A percentile compares a stretch with the other conserved stretches of the same genome.
Conservation (phyloP, 495 filamentous ascomycete species). For the Astrothelium macrocarpum region DNA sequence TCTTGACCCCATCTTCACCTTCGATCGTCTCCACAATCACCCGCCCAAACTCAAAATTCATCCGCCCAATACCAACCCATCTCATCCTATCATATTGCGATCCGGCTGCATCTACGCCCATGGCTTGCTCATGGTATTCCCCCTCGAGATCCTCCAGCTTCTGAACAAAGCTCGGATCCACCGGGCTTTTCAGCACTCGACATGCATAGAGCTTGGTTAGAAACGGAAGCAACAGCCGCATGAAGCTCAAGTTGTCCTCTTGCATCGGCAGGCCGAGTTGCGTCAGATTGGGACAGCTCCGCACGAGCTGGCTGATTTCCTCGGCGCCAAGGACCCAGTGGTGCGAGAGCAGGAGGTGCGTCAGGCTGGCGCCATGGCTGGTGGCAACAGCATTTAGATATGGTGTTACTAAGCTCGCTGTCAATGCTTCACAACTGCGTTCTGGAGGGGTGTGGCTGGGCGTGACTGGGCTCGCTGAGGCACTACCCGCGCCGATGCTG, state of each 20-base stretch:
- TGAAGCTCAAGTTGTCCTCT: not conserved
- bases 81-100: slow-evolving; percentile 21
- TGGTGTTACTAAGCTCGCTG: slow-evolving; percentile 20
- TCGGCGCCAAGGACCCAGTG: slow-evolving; percentile 44
- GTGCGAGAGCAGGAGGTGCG: slow-evolving; percentile 48
- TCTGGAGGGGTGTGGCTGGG: slow-evolving; percentile 12
- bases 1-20: slow-evolving; percentile 13
- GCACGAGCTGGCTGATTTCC: slow-evolving; percentile 43
- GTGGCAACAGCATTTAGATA: slow-evolving; percentile 26
- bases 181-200: slow-evolving; percentile 24
- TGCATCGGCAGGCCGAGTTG: slow-evolving; percentile 36
- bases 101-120: slow-evolving; percentile 19
- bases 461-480: slow-evolving; percentile 9
- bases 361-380: slow-evolving; percentile 43
- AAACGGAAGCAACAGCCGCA: slow-evolving; percentile 24
- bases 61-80: slow-evolving; percentile 27
- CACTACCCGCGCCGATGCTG: slow-evolving; percentile 4
- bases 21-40: slow-evolving; percentile 8
- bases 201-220: slow-evolving; percentile 27
- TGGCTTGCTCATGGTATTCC: slow-evolving; percentile 21
- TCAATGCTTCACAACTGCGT: not conserved
- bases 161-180: slow-evolving; percentile 14
- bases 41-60: slow-evolving; percentile 23
- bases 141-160: slow-evolving; percentile 18
- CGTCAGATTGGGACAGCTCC: slow-evolving; percentile 48